A percentile compares a stretch with the other conserved stretches of the same genome.
Conservation (phyloP, 352 stramenopile genomes). For the Globisporangium middletonii region DNA sequence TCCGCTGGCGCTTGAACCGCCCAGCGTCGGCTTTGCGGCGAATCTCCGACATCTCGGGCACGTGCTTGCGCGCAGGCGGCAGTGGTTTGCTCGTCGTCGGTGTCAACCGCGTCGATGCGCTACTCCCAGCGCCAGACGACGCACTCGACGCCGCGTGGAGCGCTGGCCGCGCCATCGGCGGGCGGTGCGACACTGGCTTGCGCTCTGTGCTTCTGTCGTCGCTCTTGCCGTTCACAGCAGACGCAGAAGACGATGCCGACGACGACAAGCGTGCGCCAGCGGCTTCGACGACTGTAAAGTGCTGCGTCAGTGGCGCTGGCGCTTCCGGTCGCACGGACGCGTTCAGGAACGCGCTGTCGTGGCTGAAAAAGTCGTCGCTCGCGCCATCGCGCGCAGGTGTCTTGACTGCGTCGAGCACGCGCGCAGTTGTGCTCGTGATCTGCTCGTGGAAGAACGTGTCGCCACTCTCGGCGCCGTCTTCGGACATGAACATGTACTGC, state of each 20-base stretch:
- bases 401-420: constrained; percentile 39
- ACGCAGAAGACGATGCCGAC: constrained; percentile 14
- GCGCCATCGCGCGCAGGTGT: constrained; percentile 4
- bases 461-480: constrained; percentile 21
- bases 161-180: constrained; percentile 32
- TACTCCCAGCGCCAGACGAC: constrained; percentile 13
- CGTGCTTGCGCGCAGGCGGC: constrained; percentile 47
- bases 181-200: constrained; percentile 41
- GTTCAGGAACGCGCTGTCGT: constrained; percentile 64
- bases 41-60: constrained; percentile 74
- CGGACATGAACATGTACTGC: constrained; percentile 55
- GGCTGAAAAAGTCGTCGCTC: constrained; percentile 52
- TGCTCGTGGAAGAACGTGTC: constrained; percentile 69
- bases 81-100: constrained; percentile 22
- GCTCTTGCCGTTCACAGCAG: constrained; percentile 4
- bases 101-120: constrained; percentile 20
- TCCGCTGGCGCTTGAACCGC: constrained; percentile 78
- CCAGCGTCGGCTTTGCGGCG: constrained; percentile 76
- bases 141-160: constrained; percentile 4
- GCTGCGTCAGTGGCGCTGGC: constrained; percentile 30
- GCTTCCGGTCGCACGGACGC: constrained; percentile 41
- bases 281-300: constrained; percentile 62
- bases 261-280: not conserved
- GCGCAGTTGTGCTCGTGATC: constrained; percentile 31
- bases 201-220: constrained; percentile 14